These are phyloP conservation scores for Eimeria zaria DNA, from an alignment of 169 alveolate species.

Conservation along the genomic window DNA sequence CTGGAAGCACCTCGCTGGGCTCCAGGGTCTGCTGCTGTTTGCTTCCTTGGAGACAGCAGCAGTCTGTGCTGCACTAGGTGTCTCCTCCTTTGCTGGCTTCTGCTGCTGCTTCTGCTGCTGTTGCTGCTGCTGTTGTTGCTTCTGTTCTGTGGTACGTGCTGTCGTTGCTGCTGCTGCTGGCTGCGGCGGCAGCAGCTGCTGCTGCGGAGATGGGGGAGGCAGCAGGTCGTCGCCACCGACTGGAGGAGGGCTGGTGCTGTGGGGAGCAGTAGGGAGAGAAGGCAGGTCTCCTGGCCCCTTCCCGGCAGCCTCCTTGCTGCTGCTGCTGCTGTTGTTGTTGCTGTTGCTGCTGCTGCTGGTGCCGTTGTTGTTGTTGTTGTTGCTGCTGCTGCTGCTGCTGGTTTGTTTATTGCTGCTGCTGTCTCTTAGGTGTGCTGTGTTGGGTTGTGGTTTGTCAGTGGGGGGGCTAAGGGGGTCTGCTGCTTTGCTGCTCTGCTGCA, in stretches of 20 bases:
- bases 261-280: not conserved
- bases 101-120: constrained; percentile 62
- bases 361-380: not conserved
- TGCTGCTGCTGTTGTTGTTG: constrained; percentile 27
- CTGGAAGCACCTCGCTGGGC: constrained; percentile 85
- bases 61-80: too few species aligned
- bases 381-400: constrained; percentile 1
- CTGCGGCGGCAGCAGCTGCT: not conserved
- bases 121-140: constrained; percentile 19
- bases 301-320: not conserved
- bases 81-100: too few species aligned
- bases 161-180: constrained; percentile 3
- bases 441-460: not conserved
- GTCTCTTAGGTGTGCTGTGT: not conserved
- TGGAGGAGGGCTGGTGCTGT: not conserved
- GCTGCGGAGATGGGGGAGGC: not conserved
- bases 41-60: constrained; percentile 74
- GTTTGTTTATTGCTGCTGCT: not conserved
- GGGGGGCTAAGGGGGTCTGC: not conserved
- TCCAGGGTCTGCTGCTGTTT: constrained; percentile 87
- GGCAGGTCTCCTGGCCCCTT: not conserved
- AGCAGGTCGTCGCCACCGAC: not conserved
- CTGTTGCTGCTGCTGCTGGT: too few species aligned
- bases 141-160: not conserved
- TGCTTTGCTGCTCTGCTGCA: not conserved